Evolutionary conservation across 306 rosid species (phyloP).

Genomic region (Casuarina equisetifolia): DNA sequence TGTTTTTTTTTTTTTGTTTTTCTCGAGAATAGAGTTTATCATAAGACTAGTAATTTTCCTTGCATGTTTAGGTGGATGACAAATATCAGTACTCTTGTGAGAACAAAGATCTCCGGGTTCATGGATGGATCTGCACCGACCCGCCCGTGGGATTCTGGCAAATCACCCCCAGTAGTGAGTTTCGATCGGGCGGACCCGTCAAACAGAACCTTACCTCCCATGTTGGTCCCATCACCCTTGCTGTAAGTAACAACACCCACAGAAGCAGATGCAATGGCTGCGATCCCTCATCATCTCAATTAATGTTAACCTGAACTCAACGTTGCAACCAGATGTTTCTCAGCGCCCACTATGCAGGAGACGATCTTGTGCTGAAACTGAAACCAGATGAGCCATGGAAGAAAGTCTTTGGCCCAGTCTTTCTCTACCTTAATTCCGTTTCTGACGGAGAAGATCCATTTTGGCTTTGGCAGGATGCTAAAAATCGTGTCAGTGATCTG

Average conservation of each 20-base stretch:
- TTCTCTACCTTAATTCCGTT: conserved; percentile 64
- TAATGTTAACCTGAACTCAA: neutral
- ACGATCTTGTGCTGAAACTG: conserved; percentile 64
- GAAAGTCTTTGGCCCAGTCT: conserved; percentile 86
- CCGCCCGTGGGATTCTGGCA: conserved; percentile 73
- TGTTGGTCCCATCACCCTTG: conserved; percentile 76
- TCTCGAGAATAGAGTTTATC: neutral
- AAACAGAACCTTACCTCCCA: conserved; percentile 85
- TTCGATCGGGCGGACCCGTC: conserved; percentile 82
- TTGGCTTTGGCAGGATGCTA: conserved; percentile 79
- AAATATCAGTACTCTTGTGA: conserved; percentile 92
- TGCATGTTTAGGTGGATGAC: conserved; percentile 67
- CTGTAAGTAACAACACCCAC: conserved; percentile 42
- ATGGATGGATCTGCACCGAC: conserved; percentile 79
- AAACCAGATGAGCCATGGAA: conserved; percentile 75
- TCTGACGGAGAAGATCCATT: conserved; percentile 36
- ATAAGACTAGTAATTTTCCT: neutral
- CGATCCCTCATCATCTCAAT: neutral
- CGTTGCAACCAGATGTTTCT: conserved; percentile 62
- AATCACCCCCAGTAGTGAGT: conserved; percentile 69
- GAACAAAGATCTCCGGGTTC: conserved; percentile 74
- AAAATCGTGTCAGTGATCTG: conserved; percentile 50
- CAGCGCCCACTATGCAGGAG: conserved; percentile 87
- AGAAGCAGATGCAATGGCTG: neutral
- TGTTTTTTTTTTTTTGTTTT: neutral